These are phyloP conservation scores for Agaricus subrufescens DNA, from an alignment of 768 basidiomycete species.

Conservation along the genomic window DNA sequence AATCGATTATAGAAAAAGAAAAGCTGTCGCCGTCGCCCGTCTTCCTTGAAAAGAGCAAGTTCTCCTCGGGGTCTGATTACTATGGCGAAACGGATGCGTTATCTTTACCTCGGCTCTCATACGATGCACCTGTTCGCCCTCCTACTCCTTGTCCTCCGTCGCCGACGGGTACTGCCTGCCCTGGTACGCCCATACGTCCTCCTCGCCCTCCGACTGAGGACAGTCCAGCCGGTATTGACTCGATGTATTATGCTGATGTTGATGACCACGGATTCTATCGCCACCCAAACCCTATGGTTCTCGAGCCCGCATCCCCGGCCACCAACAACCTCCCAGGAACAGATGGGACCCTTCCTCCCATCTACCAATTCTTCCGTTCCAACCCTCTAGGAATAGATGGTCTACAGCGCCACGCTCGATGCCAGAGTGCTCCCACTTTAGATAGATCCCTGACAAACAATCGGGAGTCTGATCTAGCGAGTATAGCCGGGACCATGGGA, in stretches of 20 bases:
- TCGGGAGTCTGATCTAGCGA: background rate
- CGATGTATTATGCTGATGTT: constrained; percentile 5
- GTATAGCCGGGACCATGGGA: background rate
- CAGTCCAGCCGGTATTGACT: constrained; percentile 11
- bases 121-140: background rate
- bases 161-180: background rate
- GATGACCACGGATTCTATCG: constrained; percentile 4
- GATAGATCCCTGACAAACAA: background rate
- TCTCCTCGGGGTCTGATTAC: constrained; percentile 9
- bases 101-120: constrained; percentile 1
- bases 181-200: constrained; percentile 9
- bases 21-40: background rate
- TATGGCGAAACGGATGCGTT: background rate
- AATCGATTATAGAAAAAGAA: background rate
- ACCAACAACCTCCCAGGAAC: background rate
- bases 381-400: background rate
- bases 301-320: background rate
- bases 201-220: constrained; percentile 13
- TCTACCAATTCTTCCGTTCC: background rate
- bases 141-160: background rate
- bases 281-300: constrained; percentile 1
- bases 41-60: constrained; percentile 4
- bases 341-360: background rate
- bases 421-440: background rate
- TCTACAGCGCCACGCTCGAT: constrained; percentile 1